Base-by-base conservation (phyloP, 164 flowering plant genomes). In the Aristolochia fimbriata region DNA sequence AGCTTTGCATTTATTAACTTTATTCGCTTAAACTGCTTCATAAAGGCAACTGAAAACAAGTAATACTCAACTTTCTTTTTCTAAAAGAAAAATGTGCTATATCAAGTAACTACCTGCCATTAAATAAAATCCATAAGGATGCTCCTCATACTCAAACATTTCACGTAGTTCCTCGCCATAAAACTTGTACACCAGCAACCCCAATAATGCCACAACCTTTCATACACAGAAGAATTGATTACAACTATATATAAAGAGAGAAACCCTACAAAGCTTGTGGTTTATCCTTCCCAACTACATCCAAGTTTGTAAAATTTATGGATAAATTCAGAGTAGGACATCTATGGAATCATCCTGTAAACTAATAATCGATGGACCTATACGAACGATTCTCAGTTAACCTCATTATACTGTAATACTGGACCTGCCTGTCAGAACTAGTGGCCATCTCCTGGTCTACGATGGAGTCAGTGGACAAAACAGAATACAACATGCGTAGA, bases 71-170 rank as follows among this genome's bases (percentile, higher is more conserved):
- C 4, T 37, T 37, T 37, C 30, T 6, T 37, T 37, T 37, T 37
- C 43, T 37, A 7, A 37, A 37, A 6, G 43, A 37, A 37, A 37
- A 37, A 37, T 37, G 10, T 0, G 8, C 4, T 37, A 37, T 37
- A 6, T 22, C 7, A 22, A 14, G n/a, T 21, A 49, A 15, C 30
- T 78, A 94, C 99, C 99, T 50, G 96, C 99, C 93, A 91, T 83
- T 13, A 83, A 69, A 64, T 94, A 94, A 72, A 94, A 91, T 33
- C 82, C 99, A 76, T 88, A 88, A 16, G 97, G 99, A 69, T 94
- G 97, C 69, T 94, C 95, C 62, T 85, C 95, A 73, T 94, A 94
- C 52, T 95, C 99, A 83, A 94, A 94, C 97, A 94, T 94, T 76
- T 94, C 97, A 59, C 87, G 81, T 52, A 94, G 77, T 66, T 94